Base-by-base conservation (phyloP, 176 grass and related monocot genomes). In the Carex kokanica region DNA sequence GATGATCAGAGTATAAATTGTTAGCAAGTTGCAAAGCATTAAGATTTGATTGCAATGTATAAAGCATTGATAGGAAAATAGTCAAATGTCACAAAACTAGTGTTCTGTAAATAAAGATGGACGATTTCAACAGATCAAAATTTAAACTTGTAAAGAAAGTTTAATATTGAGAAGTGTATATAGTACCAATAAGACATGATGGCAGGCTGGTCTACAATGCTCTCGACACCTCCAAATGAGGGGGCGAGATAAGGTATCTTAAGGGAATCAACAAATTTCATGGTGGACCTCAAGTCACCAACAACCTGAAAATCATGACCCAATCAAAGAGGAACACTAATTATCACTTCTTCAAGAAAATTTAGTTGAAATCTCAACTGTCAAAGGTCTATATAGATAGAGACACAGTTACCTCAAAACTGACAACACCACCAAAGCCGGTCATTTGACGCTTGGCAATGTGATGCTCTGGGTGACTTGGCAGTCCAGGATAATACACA, bases 151-250 rank as follows among this genome's bases (percentile, higher is more conserved):
- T 56, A 56, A 78, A 54, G 24, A 34, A 60, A 12, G 56, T 67
- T 23, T 36, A 23, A 36, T 40, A 78, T 15, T 65, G 14, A 11
- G 70, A 80, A 24, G 16, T 52, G 25, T 23, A 59, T 40, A 6
- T 27, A 41, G n/a, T 92, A 99, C 96, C 96, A 99, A 85, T 99
- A 99, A 72, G 96, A 99, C 96, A 99, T 95, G 80, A 99, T 95
- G 80, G 93, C 96, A 88, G 96, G 96, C 81, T 95, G 96, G 83
- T 95, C 91, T 64, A 99, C 89, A 83, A 95, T 91, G 86, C 96
- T 99, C 89, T 99, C 96, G 64, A 91, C 92, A 72, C 96, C 96
- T 77, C 96, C 96, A 88, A 99, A 99, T 68, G 96, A 99, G 60
- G 96, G 96, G 41, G 96, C 96, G 0, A 93, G 82, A 6, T 99